Percentiles rank a stretch among this genome's conserved stretches.
Evolutionary conservation across 805 yeast genomes (phyloP).

Genomic region (Ogataea neopini): DNA sequence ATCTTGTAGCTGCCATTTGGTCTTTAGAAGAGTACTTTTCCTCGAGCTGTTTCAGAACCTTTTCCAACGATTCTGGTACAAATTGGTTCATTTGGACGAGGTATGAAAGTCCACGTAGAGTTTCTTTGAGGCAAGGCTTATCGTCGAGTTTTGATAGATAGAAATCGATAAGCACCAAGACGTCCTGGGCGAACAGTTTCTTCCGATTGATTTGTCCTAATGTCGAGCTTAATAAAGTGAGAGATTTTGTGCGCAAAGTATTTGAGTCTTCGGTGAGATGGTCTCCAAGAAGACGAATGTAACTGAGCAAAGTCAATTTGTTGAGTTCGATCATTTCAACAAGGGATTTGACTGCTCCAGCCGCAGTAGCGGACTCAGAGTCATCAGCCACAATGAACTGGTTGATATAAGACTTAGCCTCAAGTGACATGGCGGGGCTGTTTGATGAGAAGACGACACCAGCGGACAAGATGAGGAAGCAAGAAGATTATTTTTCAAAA

Average conservation of each 20-base stretch:
- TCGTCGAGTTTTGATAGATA: constrained; percentile 69
- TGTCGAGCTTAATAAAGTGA: constrained; percentile 43
- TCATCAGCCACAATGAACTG: constrained; percentile 44
- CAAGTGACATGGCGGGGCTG: constrained; percentile 23
- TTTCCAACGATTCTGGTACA: constrained; percentile 35
- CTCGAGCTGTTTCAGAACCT: constrained; percentile 39
- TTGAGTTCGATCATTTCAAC: constrained; percentile 28
- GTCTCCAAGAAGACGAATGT: constrained; percentile 48
- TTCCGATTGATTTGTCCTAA: constrained; percentile 31
- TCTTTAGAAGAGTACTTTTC: constrained; percentile 55
- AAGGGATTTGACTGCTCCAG: constrained; percentile 32
- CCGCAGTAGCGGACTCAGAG: constrained; percentile 33
- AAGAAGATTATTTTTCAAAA: not conserved
- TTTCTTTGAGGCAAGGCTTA: constrained; percentile 49
- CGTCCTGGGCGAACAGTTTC: constrained; percentile 43
- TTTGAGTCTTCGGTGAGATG: constrained; percentile 50
- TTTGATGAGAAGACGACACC: not conserved
- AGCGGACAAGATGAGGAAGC: not conserved
- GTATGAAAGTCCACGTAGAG: constrained; percentile 54
- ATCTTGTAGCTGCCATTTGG: constrained; percentile 63
- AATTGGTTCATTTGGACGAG: constrained; percentile 55
- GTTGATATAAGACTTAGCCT: constrained; percentile 28
- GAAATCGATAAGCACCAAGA: constrained; percentile 55
- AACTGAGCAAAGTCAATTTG: constrained; percentile 40
- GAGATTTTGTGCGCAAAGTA: constrained; percentile 39